phyloP scores from a whole-genome alignment of 495 filamentous ascomycete genomes.

The Trichoderma virens region DNA sequence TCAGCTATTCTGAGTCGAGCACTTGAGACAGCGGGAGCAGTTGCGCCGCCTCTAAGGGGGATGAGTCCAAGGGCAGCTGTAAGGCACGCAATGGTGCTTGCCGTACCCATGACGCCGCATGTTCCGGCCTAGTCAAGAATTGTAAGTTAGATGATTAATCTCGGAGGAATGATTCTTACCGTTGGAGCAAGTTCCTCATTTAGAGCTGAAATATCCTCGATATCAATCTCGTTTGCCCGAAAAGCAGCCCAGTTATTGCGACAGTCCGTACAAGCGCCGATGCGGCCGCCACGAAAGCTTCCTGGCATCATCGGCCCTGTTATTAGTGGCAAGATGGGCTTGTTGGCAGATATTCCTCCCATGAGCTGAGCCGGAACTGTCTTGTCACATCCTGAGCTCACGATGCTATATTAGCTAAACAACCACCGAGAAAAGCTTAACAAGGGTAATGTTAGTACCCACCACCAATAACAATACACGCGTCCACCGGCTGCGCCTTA shows the following conservation, averaged over 20 bases:
- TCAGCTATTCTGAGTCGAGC: slow-evolving; percentile 56
- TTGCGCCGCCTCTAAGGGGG: slow-evolving; percentile 48
- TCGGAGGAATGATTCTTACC: slow-evolving; percentile 25
- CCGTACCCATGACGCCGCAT: slow-evolving; percentile 65
- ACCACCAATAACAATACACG: slow-evolving; percentile 59
- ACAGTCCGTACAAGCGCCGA: slow-evolving; percentile 63
- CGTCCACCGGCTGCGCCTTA: slow-evolving; percentile 54
- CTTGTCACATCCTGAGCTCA: slow-evolving; percentile 53
- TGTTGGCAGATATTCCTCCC: slow-evolving; percentile 64
- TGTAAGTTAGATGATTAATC: background rate
- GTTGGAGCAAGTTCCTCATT: slow-evolving; percentile 63
- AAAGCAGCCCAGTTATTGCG: slow-evolving; percentile 61
- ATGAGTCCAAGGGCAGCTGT: slow-evolving; percentile 57
- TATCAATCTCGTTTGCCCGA: slow-evolving; percentile 50
- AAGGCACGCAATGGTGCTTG: slow-evolving; percentile 62
- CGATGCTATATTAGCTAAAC: background rate
- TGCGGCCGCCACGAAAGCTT: slow-evolving; percentile 46
- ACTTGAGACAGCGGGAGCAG: slow-evolving; percentile 58
- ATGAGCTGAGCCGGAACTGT: slow-evolving; percentile 61
- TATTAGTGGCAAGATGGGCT: slow-evolving; percentile 53
- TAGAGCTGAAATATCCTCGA: slow-evolving; percentile 58
- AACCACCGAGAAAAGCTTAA: background rate
- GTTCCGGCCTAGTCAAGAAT: slow-evolving; percentile 44
- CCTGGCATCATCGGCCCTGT: slow-evolving; percentile 65
- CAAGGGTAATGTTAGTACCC: slow-evolving; percentile 13